Percentiles rank a stretch among this genome's conserved stretches.
Evolutionary conservation across 495 filamentous ascomycete genomes (phyloP).

Genomic region (Collariella sp.): DNA sequence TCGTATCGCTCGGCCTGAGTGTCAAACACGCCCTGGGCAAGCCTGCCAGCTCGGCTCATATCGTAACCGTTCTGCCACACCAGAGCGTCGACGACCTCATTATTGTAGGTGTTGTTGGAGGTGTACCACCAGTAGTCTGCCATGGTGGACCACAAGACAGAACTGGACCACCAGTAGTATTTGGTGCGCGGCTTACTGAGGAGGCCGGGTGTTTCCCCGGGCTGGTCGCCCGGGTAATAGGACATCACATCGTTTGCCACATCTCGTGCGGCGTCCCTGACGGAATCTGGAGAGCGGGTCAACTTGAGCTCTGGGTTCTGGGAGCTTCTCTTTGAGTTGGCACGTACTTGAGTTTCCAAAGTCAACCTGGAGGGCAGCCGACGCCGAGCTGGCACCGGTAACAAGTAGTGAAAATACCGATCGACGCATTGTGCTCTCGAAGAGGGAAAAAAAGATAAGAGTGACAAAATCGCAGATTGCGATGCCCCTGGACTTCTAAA

Average conservation of each 20-base stretch:
- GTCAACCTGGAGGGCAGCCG: constrained; percentile 8
- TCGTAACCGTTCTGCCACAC: constrained; percentile 52
- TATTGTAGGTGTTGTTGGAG: constrained; percentile 56
- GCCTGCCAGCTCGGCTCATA: constrained; percentile 57
- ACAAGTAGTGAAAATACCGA: not conserved
- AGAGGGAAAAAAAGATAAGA: too few relatives aligned
- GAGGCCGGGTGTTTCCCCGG: constrained; percentile 58
- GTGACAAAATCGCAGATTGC: too few relatives aligned
- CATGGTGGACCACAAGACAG: constrained; percentile 44
- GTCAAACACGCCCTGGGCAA: constrained; percentile 69
- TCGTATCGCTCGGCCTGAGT: constrained; percentile 50
- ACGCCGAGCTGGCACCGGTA: not conserved
- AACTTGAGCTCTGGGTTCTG: not conserved
- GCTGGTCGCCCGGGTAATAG: constrained; percentile 54
- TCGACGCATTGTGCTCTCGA: not conserved
- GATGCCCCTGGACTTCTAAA: too few relatives aligned
- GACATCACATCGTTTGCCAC: constrained; percentile 53
- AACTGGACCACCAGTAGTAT: constrained; percentile 50
- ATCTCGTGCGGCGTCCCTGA: constrained; percentile 8
- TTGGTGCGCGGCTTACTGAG: constrained; percentile 47
- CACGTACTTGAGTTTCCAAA: not conserved
- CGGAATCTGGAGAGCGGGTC: not conserved
- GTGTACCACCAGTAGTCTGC: constrained; percentile 66
- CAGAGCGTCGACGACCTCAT: constrained; percentile 48
- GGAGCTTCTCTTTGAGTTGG: not conserved